Conservation (phyloP, 75 land plant species). For the Pseudotsuga menziesii region DNA sequence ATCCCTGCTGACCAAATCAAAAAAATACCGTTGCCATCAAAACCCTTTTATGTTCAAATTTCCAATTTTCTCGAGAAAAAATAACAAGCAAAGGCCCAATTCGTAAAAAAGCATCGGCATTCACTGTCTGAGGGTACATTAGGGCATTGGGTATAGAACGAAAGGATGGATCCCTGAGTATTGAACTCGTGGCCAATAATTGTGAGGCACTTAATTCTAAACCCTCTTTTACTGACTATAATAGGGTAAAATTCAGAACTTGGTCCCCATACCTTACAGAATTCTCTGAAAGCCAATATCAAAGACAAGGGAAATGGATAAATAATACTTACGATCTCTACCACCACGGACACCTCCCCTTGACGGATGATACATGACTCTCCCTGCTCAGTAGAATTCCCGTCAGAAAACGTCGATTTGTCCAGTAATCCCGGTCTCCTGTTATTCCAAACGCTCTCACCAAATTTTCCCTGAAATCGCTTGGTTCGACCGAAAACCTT, state of each 20-base stretch:
- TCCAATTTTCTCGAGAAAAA: background rate
- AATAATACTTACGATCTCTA: conserved; percentile 82
- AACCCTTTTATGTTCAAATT: background rate
- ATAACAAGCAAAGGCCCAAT: background rate
- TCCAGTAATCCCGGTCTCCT: too few species aligned
- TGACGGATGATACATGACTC: conserved; percentile 91
- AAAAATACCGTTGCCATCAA: background rate
- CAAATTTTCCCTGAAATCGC: too few species aligned
- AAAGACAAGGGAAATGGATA: background rate
- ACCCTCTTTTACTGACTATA: background rate
- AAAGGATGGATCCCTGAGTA: background rate
- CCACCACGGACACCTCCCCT: conserved; percentile 97
- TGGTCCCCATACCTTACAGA: too few species aligned
- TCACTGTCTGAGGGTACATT: too few species aligned
- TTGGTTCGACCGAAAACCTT: too few species aligned
- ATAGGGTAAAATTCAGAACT: too few species aligned
- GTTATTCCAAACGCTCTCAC: too few species aligned
- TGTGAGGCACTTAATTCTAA: background rate
- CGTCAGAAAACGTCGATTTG: background rate
- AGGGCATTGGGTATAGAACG: too few species aligned
- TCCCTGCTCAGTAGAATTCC: background rate
- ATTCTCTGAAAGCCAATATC: background rate
- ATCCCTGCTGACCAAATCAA: too few species aligned
- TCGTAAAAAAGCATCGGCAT: too few species aligned
- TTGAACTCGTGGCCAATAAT: background rate